Base-by-base conservation (phyloP, 2,329 filamentous ascomycete species). In the Pezicula radicicola region DNA sequence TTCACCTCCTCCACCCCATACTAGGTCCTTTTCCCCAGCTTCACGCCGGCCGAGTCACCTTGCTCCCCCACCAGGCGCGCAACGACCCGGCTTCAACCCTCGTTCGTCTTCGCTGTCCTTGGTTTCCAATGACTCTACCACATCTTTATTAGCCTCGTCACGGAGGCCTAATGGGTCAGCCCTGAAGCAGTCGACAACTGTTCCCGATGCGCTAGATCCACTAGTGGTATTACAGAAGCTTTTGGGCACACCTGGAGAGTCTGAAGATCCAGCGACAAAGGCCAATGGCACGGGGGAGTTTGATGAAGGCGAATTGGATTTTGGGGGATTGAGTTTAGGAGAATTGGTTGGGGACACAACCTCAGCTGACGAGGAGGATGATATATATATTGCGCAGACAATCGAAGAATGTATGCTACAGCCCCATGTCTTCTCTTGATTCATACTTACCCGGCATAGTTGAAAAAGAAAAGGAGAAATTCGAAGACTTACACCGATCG, bases 401-500 rank as follows among this genome's bases (percentile, higher is more conserved):
- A 72, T 83, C 54, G 83, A 88, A 73, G 86, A 92, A 72, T 91
- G 88, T 91, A 77, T 61, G 85, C 77, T 58, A 61, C 56, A 58
- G 58, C 41, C 12, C 16, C 30, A 35, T 39, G 43, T 54, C 25
- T 33, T 16, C 41, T 42, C 42, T 15, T 19, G 52, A 27, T 51
- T 54, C 37, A 54, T 56, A 58, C 54, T 50, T 18, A 33, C 36
- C 39, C 27, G 30, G 25, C 28, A 45, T 57, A 85, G 90, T 91
- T 68, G 88, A 94, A 68, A 81, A 80, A 58, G 90, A 96, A 59
- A 89, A 87, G 68, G 78, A 87, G 63, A 92, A 87, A 64, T 96
- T 96, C 62, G 87, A 97, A 69, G 91, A 95, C 51, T 78, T 99
- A 40, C 94, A 97, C 70, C 84, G 81, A 63, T 95, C 92, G 4